Conservation (phyloP, 805 yeast genomes). For the Yamadazyma olivae region DNA sequence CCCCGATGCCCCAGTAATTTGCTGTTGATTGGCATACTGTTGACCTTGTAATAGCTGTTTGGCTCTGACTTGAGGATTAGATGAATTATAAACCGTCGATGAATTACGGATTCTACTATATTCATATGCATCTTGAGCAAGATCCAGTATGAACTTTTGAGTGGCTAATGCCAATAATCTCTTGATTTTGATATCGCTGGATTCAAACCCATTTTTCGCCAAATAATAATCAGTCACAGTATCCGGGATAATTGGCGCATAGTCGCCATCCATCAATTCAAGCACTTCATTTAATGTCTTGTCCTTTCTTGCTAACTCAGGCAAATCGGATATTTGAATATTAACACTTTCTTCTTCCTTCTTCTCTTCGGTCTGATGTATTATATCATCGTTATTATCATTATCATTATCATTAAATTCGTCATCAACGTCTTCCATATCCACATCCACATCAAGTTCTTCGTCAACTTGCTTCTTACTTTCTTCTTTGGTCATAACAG, state of each 20-base stretch:
- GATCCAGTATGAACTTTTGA: conserved; percentile 89
- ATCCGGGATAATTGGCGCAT: conserved; percentile 94
- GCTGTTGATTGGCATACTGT: conserved; percentile 44
- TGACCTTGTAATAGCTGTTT: conserved; percentile 71
- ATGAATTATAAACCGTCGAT: conserved; percentile 78
- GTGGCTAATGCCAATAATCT: conserved; percentile 90
- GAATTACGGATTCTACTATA: conserved; percentile 89
- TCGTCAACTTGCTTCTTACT: conserved; percentile 13
- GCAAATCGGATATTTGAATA: conserved; percentile 38
- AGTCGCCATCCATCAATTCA: conserved; percentile 81
- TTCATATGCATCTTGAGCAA: conserved; percentile 96
- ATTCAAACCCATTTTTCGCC: conserved; percentile 78
- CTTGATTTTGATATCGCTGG: conserved; percentile 70
- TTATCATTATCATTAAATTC: conserved; percentile 26
- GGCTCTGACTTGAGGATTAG: conserved; percentile 84
- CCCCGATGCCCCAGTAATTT: conserved; percentile 23
- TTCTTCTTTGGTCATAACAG: too few relatives aligned
- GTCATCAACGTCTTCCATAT: conserved; percentile 16
- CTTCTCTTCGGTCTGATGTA: conserved; percentile 1
- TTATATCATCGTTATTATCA: conserved; percentile 10
- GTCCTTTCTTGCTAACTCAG: conserved; percentile 73
- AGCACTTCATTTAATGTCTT: conserved; percentile 81
- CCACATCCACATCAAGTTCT: conserved; percentile 11
- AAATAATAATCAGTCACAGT: conserved; percentile 92
- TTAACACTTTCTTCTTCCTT: conserved; percentile 4